These are phyloP conservation scores for Polygonum maritimum DNA, from an alignment of 148 eudicot genomes.

Conservation along the genomic window DNA sequence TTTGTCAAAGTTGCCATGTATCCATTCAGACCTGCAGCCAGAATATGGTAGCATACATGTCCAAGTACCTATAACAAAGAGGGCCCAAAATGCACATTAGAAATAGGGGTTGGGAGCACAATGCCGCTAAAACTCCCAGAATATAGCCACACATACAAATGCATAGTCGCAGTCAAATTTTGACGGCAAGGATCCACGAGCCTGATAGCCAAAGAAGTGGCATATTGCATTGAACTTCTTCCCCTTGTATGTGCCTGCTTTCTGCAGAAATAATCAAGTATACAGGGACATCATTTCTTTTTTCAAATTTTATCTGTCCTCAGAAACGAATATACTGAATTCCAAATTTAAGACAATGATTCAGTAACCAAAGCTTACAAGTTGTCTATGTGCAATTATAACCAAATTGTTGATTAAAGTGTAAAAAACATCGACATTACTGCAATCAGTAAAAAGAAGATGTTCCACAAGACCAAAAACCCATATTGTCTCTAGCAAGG, in stretches of 20 bases:
- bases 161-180: conserved; percentile 98
- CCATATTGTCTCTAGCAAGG: neutral
- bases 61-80: conserved; percentile 69
- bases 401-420: neutral
- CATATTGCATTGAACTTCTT: conserved; percentile 97
- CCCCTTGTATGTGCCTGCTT: conserved; percentile 97
- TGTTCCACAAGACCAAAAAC: neutral
- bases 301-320: neutral
- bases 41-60: conserved; percentile 81
- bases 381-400: neutral
- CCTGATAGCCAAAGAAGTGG: conserved; percentile 98
- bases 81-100: neutral
- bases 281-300: neutral
- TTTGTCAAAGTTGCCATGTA: conserved; percentile 91
- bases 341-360: neutral
- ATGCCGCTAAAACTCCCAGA: neutral
- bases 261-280: conserved; percentile 33
- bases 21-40: conserved; percentile 95
- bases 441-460: neutral
- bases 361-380: neutral
- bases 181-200: conserved; percentile 94
- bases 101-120: neutral
- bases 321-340: neutral
- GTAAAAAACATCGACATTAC: neutral
- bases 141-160: conserved; percentile 51